Conservation (phyloP, 2,329 filamentous ascomycete genomes). For the Venturia pyrina region DNA sequence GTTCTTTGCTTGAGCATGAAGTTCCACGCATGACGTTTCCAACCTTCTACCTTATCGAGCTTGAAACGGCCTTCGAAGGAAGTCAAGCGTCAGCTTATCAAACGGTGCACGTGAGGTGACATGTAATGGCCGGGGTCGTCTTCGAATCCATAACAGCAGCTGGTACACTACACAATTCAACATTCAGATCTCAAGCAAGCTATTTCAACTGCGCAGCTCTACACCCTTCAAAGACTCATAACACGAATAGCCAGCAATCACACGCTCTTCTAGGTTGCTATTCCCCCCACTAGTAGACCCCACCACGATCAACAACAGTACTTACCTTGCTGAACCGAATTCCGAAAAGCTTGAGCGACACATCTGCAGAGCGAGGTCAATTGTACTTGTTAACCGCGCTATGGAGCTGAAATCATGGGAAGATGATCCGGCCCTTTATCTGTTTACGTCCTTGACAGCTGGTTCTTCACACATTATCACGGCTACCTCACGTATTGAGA, state of each 20-base stretch:
- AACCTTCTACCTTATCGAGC: neutral
- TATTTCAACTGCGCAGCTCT: neutral
- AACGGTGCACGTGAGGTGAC: neutral
- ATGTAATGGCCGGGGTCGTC: neutral
- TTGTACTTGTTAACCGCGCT: neutral
- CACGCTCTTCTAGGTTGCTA: neutral
- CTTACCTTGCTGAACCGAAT: neutral
- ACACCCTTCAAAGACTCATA: neutral
- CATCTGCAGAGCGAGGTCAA: neutral
- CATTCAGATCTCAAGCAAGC: neutral
- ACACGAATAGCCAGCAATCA: neutral
- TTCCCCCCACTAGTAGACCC: neutral
- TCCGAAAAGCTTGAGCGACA: neutral
- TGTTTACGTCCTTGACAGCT: slow-evolving; percentile 92
- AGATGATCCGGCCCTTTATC: slow-evolving; percentile 51
- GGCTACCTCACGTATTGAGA: slow-evolving; percentile 89
- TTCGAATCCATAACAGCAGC: neutral
- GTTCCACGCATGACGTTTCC: no score
- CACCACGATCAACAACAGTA: neutral
- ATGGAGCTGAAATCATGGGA: slow-evolving; percentile 7
- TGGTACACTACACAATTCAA: neutral
- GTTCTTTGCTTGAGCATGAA: neutral
- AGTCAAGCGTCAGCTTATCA: neutral
- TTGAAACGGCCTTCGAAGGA: neutral
- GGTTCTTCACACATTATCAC: slow-evolving; percentile 95